These are phyloP conservation scores for Coemansia sp. DNA, from an alignment of 192 early-diverging fungal genomes.

Conservation along the genomic window DNA sequence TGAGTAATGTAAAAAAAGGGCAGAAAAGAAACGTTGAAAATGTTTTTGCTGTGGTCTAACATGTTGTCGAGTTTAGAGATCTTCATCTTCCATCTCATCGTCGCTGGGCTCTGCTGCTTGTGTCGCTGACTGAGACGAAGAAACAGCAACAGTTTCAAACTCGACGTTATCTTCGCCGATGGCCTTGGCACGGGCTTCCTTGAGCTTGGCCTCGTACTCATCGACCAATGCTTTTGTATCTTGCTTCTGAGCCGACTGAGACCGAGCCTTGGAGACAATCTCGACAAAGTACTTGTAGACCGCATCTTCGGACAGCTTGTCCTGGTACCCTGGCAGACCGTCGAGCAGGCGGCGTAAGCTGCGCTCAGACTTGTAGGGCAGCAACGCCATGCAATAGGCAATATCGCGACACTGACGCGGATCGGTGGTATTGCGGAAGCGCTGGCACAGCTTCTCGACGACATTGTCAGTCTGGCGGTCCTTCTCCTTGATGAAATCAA, in stretches of 20 bases:
- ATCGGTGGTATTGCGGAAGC: constrained; percentile 82
- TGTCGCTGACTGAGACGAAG: neutral
- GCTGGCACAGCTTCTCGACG: constrained; percentile 92
- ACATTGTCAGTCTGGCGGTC: constrained; percentile 94
- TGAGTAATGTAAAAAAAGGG: neutral
- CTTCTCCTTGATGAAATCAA: constrained; percentile 90
- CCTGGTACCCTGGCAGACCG: constrained; percentile 79
- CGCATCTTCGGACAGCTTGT: constrained; percentile 84
- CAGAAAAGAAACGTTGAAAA: neutral
- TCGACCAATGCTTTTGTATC: constrained; percentile 82
- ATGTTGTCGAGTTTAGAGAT: neutral
- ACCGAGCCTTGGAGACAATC: constrained; percentile 76
- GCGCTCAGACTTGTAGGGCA: constrained; percentile 87
- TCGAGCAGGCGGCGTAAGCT: constrained; percentile 85
- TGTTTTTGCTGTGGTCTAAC: neutral
- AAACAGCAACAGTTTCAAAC: constrained; percentile 2
- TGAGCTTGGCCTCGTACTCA: constrained; percentile 81
- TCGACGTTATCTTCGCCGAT: constrained; percentile 63
- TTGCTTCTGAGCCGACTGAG: constrained; percentile 59
- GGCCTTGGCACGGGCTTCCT: constrained; percentile 67
- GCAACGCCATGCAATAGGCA: constrained; percentile 83
- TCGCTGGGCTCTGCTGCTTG: constrained; percentile 18
- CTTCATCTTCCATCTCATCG: constrained; percentile 20
- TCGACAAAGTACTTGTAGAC: constrained; percentile 87
- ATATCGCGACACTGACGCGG: constrained; percentile 85